Conservation (phyloP, 768 basidiomycete genomes). For the Phylloporus sp. region DNA sequence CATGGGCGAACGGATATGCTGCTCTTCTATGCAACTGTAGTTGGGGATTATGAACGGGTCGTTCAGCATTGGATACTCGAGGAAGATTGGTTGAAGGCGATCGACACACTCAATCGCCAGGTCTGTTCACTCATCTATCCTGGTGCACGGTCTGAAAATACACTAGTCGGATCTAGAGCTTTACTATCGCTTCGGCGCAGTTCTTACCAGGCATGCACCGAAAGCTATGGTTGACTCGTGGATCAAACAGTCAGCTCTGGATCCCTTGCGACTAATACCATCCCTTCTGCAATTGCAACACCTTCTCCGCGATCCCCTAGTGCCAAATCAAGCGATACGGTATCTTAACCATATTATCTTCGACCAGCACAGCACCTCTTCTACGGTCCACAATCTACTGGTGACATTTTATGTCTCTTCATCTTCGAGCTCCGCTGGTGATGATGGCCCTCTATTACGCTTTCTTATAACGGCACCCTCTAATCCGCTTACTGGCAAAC, state of each 20-base stretch:
- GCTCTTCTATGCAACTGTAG: slow-evolving; percentile 77
- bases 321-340: slow-evolving; percentile 82
- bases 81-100: slow-evolving; percentile 88
- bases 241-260: slow-evolving; percentile 76
- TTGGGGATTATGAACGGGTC: slow-evolving; percentile 81
- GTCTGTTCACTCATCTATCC: slow-evolving; percentile 34
- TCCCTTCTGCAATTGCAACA: slow-evolving; percentile 82
- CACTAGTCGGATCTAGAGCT: slow-evolving; percentile 74
- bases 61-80: slow-evolving; percentile 91
- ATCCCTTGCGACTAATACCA: slow-evolving; percentile 84
- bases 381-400: slow-evolving; percentile 91
- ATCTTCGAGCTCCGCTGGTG: slow-evolving; percentile 43
- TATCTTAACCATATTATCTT: slow-evolving; percentile 86
- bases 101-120: slow-evolving; percentile 88
- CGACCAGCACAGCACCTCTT: slow-evolving; percentile 71
- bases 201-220: slow-evolving; percentile 80
- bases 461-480: slow-evolving; percentile 81
- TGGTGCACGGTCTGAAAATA: slow-evolving; percentile 2
- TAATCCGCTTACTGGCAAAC: slow-evolving; percentile 77
- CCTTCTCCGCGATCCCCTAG: slow-evolving; percentile 62
- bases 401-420: slow-evolving; percentile 78
- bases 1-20: slow-evolving; percentile 94
- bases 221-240: slow-evolving; percentile 92
- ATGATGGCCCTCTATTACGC: slow-evolving; percentile 74
- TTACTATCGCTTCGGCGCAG: slow-evolving; percentile 90